These are phyloP conservation scores for Capsicum rhomboideum DNA, from an alignment of 257 asterid genomes.

Conservation along the genomic window DNA sequence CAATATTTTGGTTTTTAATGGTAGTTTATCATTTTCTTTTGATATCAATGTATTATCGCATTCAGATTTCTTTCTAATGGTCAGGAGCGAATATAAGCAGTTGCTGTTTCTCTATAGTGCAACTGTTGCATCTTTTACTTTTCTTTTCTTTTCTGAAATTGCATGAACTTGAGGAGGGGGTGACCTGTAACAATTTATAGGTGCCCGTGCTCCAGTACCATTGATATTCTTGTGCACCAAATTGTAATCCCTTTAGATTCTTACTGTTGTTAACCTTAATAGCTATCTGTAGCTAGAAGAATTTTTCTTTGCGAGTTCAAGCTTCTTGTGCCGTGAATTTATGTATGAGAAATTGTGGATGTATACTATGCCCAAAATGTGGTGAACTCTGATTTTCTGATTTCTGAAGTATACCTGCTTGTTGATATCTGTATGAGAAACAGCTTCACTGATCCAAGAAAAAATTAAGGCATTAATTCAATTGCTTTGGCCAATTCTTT, in stretches of 20 bases:
- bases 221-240: background rate
- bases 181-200: background rate
- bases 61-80: background rate
- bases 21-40: background rate
- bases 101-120: background rate
- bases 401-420: background rate
- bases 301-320: background rate
- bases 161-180: background rate
- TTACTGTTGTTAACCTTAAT: background rate
- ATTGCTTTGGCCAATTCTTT: background rate
- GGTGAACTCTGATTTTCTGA: background rate
- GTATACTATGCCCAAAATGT: background rate
- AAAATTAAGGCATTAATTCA: background rate
- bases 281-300: background rate
- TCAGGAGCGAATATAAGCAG: background rate
- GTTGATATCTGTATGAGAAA: background rate
- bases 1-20: background rate
- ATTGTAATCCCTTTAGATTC: background rate
- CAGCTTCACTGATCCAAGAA: background rate
- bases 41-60: background rate
- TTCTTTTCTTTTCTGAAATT: background rate
- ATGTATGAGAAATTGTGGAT: background rate
- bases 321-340: background rate
- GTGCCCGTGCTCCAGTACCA: background rate
- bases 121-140: background rate